phyloP scores from a whole-genome alignment of 345 rosid species.

The Luvunga scandens region DNA sequence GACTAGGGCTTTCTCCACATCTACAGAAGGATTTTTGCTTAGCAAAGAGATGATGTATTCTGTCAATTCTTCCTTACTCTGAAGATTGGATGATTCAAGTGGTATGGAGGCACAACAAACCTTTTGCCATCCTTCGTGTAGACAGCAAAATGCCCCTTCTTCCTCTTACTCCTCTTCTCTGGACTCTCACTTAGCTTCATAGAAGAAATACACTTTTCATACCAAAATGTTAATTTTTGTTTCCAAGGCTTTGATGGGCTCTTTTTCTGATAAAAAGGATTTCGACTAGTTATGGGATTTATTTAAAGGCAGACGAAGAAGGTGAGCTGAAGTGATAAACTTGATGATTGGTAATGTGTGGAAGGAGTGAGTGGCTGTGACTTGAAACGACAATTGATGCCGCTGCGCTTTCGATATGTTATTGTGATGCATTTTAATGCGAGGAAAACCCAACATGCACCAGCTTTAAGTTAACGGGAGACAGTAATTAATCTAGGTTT shows the following conservation, averaged over 20 bases:
- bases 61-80: conserved; percentile 47
- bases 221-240: background rate
- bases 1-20: conserved; percentile 21
- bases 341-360: conserved; percentile 1
- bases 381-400: background rate
- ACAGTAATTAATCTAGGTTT: background rate
- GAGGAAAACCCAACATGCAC: background rate
- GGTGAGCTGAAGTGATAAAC: background rate
- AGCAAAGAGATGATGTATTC: conserved; percentile 35
- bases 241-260: background rate
- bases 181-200: conserved; percentile 33
- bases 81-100: conserved; percentile 55
- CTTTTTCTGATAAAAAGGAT: background rate
- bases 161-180: conserved; percentile 43
- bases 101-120: conserved; percentile 42
- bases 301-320: background rate
- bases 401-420: background rate
- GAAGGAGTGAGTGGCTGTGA: conserved; percentile 3
- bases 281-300: background rate
- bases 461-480: background rate
- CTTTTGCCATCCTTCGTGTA: conserved; percentile 51
- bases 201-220: conserved; percentile 26
- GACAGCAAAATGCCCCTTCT: conserved; percentile 51
- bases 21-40: conserved; percentile 29
- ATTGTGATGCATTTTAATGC: too few relatives aligned